Evolutionary conservation across 2,329 filamentous ascomycete genomes (phyloP).

Genomic region (Myriosclerotinia scirpicola): DNA sequence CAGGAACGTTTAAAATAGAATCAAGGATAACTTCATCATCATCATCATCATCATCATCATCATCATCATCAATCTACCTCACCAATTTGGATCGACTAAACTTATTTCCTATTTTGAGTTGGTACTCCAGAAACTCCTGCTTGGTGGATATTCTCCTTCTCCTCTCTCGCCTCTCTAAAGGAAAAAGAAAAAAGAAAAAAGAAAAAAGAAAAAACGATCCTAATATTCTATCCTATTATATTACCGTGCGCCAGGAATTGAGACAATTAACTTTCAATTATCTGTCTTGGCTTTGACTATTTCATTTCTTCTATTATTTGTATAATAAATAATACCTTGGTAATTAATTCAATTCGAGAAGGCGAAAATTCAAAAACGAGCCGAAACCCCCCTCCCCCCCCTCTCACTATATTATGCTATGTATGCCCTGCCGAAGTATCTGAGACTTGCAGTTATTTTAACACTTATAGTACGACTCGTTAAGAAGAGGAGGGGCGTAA

Average conservation of each 20-base stretch:
- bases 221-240: not conserved
- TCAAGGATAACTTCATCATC: not conserved
- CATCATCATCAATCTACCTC: conserved; percentile 6
- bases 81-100: conserved; percentile 4
- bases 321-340: not conserved
- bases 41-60: not conserved
- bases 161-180: not conserved
- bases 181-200: conserved; percentile 13
- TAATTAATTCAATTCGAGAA: conserved; percentile 3
- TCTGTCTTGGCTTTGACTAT: conserved; percentile 15
- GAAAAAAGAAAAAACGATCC: conserved; percentile 4
- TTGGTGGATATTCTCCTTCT: no score
- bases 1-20: conserved; percentile 10
- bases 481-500: no score
- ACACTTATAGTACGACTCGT: no score
- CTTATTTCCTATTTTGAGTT: conserved; percentile 12
- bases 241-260: conserved; percentile 18
- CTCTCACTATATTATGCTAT: no score
- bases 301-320: not conserved
- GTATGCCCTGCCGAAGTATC: no score
- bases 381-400: no score
- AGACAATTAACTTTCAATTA: conserved; percentile 5
- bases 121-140: conserved; percentile 8
- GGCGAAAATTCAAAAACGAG: not conserved
- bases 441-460: no score